Evolutionary conservation across 2,329 filamentous ascomycete species (phyloP).

Genomic region (Fonsecaea nubica): DNA sequence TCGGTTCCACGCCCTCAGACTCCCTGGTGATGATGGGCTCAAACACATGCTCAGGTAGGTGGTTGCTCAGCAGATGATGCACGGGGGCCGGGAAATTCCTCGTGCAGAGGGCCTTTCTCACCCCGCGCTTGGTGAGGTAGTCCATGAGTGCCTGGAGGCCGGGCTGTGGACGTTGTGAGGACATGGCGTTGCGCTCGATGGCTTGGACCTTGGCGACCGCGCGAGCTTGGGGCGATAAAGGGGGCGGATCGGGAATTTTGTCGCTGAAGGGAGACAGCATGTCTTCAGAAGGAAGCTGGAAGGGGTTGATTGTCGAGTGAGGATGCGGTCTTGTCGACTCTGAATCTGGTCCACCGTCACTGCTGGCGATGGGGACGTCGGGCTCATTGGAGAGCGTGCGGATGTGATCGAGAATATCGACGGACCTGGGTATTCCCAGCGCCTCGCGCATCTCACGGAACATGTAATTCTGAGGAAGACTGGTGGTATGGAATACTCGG

Average conservation of each 20-base stretch:
- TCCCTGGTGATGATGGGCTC: conserved; percentile 40
- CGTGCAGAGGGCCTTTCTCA: conserved; percentile 88
- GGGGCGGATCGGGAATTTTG: conserved; percentile 36
- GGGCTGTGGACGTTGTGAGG: conserved; percentile 77
- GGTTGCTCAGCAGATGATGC: conserved; percentile 45
- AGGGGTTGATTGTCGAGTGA: conserved; percentile 18
- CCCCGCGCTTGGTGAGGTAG: conserved; percentile 68
- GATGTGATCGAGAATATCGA: conserved; percentile 90
- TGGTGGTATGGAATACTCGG: conserved; percentile 46
- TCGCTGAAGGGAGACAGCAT: conserved; percentile 25
- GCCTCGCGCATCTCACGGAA: conserved; percentile 82
- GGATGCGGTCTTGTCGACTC: not conserved
- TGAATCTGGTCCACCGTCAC: conserved; percentile 42
- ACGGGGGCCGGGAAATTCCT: conserved; percentile 79
- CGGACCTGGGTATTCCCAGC: conserved; percentile 72
- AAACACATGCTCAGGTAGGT: conserved; percentile 35
- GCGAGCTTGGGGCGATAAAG: conserved; percentile 35
- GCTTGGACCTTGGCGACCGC: conserved; percentile 76
- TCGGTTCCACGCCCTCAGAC: conserved; percentile 36
- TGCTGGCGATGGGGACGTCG: conserved; percentile 52
- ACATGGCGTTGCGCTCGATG: conserved; percentile 84
- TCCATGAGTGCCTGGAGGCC: conserved; percentile 80
- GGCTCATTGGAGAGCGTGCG: conserved; percentile 69
- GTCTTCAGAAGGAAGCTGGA: conserved; percentile 22
- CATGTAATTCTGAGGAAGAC: conserved; percentile 94